Evolutionary conservation across 192 early-diverging fungal species (phyloP).

Genomic region (Obelidium mucronatum): DNA sequence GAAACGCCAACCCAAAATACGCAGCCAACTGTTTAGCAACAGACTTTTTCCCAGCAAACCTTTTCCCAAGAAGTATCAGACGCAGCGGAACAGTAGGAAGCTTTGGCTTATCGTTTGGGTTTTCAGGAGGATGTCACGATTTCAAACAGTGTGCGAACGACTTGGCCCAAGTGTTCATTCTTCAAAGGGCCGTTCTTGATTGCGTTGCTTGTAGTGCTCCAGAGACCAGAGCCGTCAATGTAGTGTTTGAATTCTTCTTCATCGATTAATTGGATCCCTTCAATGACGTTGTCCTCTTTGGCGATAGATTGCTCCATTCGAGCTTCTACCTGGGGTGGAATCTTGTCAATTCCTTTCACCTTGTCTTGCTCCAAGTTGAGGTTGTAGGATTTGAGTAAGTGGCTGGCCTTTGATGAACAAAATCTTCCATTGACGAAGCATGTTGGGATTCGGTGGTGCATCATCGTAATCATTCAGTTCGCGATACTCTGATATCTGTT

Average conservation of each 20-base stretch:
- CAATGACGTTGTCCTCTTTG: slow-evolving; percentile 3
- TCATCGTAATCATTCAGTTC: slow-evolving; percentile 59
- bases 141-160: slow-evolving; percentile 56
- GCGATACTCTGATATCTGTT: slow-evolving; percentile 59
- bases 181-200: slow-evolving; percentile 29
- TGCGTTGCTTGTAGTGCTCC: slow-evolving; percentile 40
- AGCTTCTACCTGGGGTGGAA: background rate
- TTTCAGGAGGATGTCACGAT: slow-evolving; percentile 52
- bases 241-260: slow-evolving; percentile 64
- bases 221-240: slow-evolving; percentile 52
- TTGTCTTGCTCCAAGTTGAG: slow-evolving; percentile 51
- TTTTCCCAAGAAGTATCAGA: slow-evolving; percentile 61
- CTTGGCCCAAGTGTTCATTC: slow-evolving; percentile 50
- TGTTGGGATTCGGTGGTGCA: slow-evolving; percentile 46
- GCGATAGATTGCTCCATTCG: slow-evolving; percentile 7
- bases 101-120: slow-evolving; percentile 32
- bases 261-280: slow-evolving; percentile 57
- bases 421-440: slow-evolving; percentile 64
- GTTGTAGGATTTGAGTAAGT: slow-evolving; percentile 45
- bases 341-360: background rate
- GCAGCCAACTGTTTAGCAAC: slow-evolving; percentile 49
- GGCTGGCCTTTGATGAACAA: slow-evolving; percentile 56
- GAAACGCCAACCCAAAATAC: slow-evolving; percentile 44
- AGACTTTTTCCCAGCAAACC: slow-evolving; percentile 59
- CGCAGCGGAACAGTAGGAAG: slow-evolving; percentile 59